Evolutionary conservation across 2,329 filamentous ascomycete genomes (phyloP).

Genomic region (Nothopassalora personata): DNA sequence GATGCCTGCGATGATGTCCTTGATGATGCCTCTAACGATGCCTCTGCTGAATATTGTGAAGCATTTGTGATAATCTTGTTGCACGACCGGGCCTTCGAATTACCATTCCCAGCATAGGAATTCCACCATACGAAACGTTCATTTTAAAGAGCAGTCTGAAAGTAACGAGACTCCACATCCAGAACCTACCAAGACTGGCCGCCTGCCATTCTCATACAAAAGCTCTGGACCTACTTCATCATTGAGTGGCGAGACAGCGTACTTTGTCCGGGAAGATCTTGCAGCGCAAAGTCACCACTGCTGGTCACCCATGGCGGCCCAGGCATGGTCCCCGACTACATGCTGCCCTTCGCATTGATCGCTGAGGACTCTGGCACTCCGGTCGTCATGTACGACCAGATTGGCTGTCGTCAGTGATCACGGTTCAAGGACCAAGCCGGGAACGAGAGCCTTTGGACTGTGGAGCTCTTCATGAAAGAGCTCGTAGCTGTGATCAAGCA

Average conservation of each 20-base stretch:
- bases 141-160: not conserved
- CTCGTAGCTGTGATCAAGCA: conserved; percentile 42
- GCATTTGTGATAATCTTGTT: not conserved
- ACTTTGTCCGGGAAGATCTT: not conserved
- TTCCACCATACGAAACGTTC: not conserved
- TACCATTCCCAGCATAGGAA: not conserved
- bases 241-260: not conserved
- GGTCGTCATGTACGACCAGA: conserved; percentile 48
- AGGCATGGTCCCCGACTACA: not conserved
- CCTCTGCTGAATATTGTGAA: not conserved
- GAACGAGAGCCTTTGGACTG: conserved; percentile 42
- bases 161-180: not conserved
- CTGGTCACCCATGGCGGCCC: conserved; percentile 3
- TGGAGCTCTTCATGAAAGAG: conserved; percentile 41
- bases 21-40: not conserved
- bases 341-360: not conserved
- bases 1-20: not conserved
- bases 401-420: conserved; percentile 44
- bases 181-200: no score
- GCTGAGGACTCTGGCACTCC: conserved; percentile 29
- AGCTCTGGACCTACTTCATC: not conserved
- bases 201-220: not conserved
- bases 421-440: conserved; percentile 40
- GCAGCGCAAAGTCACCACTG: not conserved
- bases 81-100: not conserved